phyloP scores from a whole-genome alignment of 495 filamentous ascomycete genomes.

The Chaetomium fimeti region DNA sequence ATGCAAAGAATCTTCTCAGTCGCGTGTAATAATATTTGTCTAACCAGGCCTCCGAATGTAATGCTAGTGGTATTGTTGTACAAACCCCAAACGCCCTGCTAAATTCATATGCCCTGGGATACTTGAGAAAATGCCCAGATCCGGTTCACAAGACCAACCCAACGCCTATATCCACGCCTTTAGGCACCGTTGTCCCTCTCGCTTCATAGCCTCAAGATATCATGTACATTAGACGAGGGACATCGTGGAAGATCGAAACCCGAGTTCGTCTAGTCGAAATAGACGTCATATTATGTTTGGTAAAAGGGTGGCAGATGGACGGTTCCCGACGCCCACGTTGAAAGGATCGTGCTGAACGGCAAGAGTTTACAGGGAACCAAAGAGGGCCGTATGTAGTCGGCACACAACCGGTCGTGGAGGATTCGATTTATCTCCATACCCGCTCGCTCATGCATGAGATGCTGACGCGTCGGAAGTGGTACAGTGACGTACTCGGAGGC shows the following conservation, averaged over 20 bases:
- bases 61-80: neutral
- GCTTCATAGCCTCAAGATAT: too few relatives aligned
- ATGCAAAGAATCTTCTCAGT: neutral
- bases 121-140: neutral
- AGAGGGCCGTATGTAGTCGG: neutral
- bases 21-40: neutral
- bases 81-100: neutral
- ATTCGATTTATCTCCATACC: neutral
- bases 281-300: neutral
- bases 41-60: neutral
- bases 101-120: neutral
- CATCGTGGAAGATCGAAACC: too few relatives aligned
- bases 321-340: neutral
- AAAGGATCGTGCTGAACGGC: neutral
- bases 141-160: neutral
- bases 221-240: too few relatives aligned
- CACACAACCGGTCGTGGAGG: neutral
- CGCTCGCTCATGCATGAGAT: neutral
- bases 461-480: neutral
- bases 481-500: neutral
- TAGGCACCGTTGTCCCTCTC: too few relatives aligned
- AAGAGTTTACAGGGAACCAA: neutral
- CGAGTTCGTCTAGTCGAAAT: neutral
- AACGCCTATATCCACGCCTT: neutral
- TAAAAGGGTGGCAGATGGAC: neutral